Evolutionary conservation across 2,329 filamentous ascomycete species (phyloP), one percentile per base, ranked within the genome.

Genomic region (Ophiostoma ips): DNA sequence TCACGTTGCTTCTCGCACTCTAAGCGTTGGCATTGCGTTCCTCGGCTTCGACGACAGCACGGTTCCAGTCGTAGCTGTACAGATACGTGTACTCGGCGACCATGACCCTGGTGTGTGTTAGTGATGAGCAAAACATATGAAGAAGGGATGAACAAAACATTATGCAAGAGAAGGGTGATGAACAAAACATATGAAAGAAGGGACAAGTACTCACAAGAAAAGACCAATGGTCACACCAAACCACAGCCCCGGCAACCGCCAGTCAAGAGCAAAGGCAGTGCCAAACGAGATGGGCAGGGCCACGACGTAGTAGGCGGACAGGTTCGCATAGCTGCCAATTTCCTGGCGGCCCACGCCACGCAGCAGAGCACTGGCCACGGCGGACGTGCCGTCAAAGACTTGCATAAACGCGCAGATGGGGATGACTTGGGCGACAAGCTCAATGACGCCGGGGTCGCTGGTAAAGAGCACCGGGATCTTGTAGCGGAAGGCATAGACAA

Each of bases 341-440:
- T 87, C 81, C 65, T 96, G 90, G 52, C 85, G 79, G 3, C 92
- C 92, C 15, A 96, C 76, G 12, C 90, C 90, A 38, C 92, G 77
- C 28, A 96, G 73, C 36, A 95, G 73, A 28, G 89, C 90, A 60
- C 92, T 89, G 51, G 85, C 87, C 36, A 83, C 83, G 3, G 84
- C 77, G 0, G 85, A 79, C 16, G 94, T 64, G 1, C 84, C 81
- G 64, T 98, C 90, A 58, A 94, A 89, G 21, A 95, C 74, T 63
- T 96, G 89, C 72, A 95, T 94, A 1, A 87, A 75, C 0, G 89
- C 88, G 53, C 86, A 87, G 3, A 95, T 68, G 0, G 88, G 89
- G 34, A 95, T 72, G 3, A 87, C 77, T 3, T 67, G 64, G 1
- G 85, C 76, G 18, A 87, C 83, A 33, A 87, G 68, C 18, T 67